These are phyloP conservation scores for Botrytis byssoidea DNA, from an alignment of 2,329 filamentous ascomycete species.

Conservation along the genomic window DNA sequence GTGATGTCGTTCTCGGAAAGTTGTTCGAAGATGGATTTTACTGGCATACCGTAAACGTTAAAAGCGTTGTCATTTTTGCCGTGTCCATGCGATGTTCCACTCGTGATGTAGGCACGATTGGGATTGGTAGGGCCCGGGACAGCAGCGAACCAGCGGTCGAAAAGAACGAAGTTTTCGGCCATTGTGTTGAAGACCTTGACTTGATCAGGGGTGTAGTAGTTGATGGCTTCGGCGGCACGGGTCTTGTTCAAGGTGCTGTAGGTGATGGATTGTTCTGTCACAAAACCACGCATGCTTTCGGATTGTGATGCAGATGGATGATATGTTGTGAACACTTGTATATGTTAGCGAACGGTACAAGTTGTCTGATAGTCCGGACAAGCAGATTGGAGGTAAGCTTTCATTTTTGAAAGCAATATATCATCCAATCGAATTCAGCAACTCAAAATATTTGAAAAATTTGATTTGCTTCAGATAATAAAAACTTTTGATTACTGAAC, in stretches of 20 bases:
- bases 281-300: slow-evolving; percentile 43
- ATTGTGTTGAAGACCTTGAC: slow-evolving; percentile 44
- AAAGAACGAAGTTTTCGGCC: slow-evolving; percentile 46
- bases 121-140: slow-evolving; percentile 44
- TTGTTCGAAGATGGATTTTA: slow-evolving; percentile 44
- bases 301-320: slow-evolving; percentile 37
- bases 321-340: slow-evolving; percentile 41
- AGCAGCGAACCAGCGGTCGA: slow-evolving; percentile 46
- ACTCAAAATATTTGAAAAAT: background rate
- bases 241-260: slow-evolving; percentile 41
- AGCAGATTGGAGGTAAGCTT: background rate
- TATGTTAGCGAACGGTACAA: slow-evolving; percentile 18
- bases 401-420: background rate
- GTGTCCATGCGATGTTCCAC: slow-evolving; percentile 44
- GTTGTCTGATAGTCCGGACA: background rate
- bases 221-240: slow-evolving; percentile 45
- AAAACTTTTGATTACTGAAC: background rate
- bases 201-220: slow-evolving; percentile 45
- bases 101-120: slow-evolving; percentile 39
- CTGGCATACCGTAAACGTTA: slow-evolving; percentile 39
- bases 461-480: background rate
- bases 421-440: background rate
- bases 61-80: slow-evolving; percentile 42
- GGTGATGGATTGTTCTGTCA: slow-evolving; percentile 44
- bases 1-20: slow-evolving; percentile 43